Conservation (phyloP, 768 basidiomycete species). For the Kwoniella sp. region DNA sequence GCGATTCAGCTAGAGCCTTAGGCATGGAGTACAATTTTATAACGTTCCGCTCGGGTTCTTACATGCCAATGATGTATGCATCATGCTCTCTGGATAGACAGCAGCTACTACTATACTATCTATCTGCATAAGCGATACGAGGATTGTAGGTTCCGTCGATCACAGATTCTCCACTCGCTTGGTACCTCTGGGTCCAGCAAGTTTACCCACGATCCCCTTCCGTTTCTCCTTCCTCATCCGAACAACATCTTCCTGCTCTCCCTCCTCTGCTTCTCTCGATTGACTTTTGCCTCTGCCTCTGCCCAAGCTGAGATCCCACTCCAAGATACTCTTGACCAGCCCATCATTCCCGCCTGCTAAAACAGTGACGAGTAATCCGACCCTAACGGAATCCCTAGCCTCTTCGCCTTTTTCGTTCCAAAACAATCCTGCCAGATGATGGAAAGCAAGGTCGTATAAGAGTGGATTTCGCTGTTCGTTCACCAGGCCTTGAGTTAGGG, state of each 20-base stretch:
- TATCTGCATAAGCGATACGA: too few species aligned
- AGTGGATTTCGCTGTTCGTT: conserved; percentile 28
- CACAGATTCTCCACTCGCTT: neutral
- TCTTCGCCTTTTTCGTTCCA: conserved; percentile 18
- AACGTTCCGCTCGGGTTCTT: too few species aligned
- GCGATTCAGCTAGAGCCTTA: too few species aligned
- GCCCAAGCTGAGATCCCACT: conserved; percentile 1
- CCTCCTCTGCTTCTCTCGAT: neutral
- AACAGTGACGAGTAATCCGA: conserved; percentile 14
- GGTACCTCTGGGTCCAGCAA: neutral
- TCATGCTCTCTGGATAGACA: too few species aligned
- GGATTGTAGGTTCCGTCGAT: too few species aligned
- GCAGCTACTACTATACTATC: too few species aligned
- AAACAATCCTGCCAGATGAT: conserved; percentile 32
- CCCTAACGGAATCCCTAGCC: conserved; percentile 16
- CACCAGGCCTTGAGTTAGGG: conserved; percentile 34
- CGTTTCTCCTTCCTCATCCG: neutral
- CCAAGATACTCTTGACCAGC: neutral
- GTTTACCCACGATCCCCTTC: neutral
- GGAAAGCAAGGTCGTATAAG: conserved; percentile 37
- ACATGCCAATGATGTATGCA: too few species aligned
- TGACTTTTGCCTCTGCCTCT: neutral
- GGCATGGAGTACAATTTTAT: too few species aligned
- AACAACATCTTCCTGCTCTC: neutral
- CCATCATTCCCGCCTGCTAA: conserved; percentile 5